Evolutionary conservation across 257 asterid genomes (phyloP).

Genomic region (Cinchona pubescens): DNA sequence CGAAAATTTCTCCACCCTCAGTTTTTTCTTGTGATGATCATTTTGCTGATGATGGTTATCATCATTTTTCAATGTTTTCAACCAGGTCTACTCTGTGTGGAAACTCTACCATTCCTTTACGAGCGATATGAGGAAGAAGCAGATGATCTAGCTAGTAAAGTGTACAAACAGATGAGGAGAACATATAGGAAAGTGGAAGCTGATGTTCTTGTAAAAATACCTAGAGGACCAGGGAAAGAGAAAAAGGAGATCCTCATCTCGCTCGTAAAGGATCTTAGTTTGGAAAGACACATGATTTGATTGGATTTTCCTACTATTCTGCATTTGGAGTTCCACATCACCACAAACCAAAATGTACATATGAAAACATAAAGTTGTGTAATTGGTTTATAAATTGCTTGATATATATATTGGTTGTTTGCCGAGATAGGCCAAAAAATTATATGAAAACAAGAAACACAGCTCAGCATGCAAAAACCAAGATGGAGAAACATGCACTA

Average conservation of each 20-base stretch:
- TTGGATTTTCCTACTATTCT: not conserved
- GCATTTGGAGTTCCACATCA: conserved; percentile 9
- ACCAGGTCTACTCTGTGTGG: conserved; percentile 48
- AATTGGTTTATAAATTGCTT: not conserved
- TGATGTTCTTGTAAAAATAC: conserved; percentile 40
- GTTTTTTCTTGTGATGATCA: not conserved
- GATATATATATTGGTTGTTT: not conserved
- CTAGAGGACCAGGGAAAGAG: conserved; percentile 35
- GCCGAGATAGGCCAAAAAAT: conserved; percentile 6
- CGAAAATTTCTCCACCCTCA: conserved; percentile 1
- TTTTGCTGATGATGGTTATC: not conserved
- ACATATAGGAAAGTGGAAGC: conserved; percentile 33
- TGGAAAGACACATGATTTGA: not conserved
- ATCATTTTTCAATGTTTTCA: conserved; percentile 8
- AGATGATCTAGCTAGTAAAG: conserved; percentile 36
- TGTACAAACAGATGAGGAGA: conserved; percentile 27
- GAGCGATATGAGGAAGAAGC: conserved; percentile 54
- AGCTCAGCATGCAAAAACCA: conserved; percentile 1
- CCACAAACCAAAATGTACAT: conserved; percentile 1
- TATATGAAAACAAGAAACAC: not conserved
- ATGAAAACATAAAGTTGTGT: not conserved
- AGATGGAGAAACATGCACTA: not conserved
- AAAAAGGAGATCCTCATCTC: conserved; percentile 23
- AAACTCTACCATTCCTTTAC: conserved; percentile 47
- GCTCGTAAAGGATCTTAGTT: no score